Evolutionary conservation across 345 rosid genomes (phyloP).

Genomic region (Iberis pinnata): DNA sequence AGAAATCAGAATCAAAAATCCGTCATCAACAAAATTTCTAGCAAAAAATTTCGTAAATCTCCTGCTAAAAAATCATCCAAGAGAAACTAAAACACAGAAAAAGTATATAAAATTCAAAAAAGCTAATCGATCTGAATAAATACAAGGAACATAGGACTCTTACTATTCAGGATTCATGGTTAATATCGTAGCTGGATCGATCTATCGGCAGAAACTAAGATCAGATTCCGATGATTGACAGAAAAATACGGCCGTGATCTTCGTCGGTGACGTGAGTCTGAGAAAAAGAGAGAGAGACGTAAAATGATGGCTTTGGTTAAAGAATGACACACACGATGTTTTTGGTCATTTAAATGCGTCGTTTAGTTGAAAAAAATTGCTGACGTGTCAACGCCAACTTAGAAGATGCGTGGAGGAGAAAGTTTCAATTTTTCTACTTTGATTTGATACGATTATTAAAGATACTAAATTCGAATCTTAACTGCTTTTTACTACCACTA

Average conservation of each 20-base stretch:
- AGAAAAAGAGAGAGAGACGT: constrained; percentile 15
- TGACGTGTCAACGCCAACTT: constrained; percentile 27
- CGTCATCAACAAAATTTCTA: neutral
- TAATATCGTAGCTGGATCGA: constrained; percentile 25
- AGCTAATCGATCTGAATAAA: constrained; percentile 11
- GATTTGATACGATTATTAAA: neutral
- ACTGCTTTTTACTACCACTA: constrained; percentile 1
- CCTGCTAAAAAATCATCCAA: neutral
- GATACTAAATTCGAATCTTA: constrained; percentile 1
- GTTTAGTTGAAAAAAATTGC: constrained; percentile 10
- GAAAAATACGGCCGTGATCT: constrained; percentile 14
- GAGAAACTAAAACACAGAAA: constrained; percentile 9
- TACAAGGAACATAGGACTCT: constrained; percentile 17
- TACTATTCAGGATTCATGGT: constrained; percentile 97
- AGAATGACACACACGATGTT: constrained; percentile 16
- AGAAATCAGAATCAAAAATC: constrained; percentile 6
- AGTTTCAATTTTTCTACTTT: constrained; percentile 5
- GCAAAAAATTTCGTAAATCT: neutral
- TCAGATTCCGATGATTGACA: constrained; percentile 19
- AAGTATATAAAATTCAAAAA: neutral
- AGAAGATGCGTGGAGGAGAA: constrained; percentile 29
- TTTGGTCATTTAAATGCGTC: constrained; percentile 20
- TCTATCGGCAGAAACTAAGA: neutral
- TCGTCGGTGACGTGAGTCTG: constrained; percentile 32
- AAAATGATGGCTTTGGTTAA: constrained; percentile 19